Percentiles rank a stretch among this genome's conserved stretches.
phyloP scores from a whole-genome alignment of 2,329 filamentous ascomycete species.

The Didymella glomerata region DNA sequence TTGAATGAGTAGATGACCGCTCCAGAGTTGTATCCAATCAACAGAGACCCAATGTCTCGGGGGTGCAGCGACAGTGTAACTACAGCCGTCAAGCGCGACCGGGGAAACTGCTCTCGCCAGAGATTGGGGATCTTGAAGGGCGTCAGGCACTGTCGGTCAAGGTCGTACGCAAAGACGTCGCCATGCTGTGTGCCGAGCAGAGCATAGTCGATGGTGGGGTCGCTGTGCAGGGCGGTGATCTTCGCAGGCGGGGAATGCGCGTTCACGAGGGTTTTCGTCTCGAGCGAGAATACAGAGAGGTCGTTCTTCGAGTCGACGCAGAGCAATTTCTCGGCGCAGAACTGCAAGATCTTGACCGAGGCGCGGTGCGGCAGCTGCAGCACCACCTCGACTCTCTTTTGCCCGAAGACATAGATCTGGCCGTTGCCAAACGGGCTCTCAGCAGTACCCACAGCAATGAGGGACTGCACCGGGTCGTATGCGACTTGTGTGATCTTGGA shows the following conservation, averaged over 20 bases:
- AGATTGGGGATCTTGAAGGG: conserved; percentile 86
- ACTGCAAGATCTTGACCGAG: conserved; percentile 80
- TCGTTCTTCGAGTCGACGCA: conserved; percentile 88
- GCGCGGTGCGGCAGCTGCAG: conserved; percentile 75
- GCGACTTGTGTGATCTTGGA: conserved; percentile 76
- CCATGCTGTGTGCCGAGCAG: conserved; percentile 84
- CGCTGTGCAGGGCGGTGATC: conserved; percentile 77
- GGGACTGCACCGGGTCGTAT: conserved; percentile 92
- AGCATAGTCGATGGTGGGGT: conserved; percentile 92
- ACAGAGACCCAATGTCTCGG: conserved; percentile 86
- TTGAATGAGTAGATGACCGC: conserved; percentile 95
- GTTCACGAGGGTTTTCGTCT: conserved; percentile 70
- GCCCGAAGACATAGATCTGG: conserved; percentile 88
- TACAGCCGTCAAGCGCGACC: conserved; percentile 69
- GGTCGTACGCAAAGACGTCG: conserved; percentile 89
- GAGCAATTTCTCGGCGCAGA: conserved; percentile 85
- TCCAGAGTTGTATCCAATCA: conserved; percentile 90
- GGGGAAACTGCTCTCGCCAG: conserved; percentile 78
- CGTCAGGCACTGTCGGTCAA: conserved; percentile 80
- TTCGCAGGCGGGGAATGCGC: conserved; percentile 79
- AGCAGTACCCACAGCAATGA: conserved; percentile 89
- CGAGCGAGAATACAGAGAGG: conserved; percentile 81
- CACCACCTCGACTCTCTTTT: conserved; percentile 78
- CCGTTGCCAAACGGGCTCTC: conserved; percentile 86
- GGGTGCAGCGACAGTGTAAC: conserved; percentile 87